Evolutionary conservation across 257 asterid genomes (phyloP).

Genomic region (Plectranthus barbatus): DNA sequence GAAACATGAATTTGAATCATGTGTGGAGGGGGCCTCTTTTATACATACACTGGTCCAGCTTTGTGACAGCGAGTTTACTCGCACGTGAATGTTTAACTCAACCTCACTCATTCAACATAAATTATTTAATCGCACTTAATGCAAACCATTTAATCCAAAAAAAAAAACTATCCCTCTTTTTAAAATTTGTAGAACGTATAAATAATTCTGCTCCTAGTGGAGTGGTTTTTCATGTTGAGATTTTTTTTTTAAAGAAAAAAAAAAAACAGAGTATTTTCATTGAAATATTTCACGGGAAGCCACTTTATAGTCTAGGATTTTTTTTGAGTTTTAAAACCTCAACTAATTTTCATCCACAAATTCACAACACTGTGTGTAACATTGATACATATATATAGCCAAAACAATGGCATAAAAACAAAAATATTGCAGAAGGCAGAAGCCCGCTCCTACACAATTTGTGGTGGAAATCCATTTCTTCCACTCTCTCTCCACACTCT

Average conservation of each 20-base stretch:
- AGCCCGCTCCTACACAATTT: conserved; percentile 1
- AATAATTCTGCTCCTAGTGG: no score
- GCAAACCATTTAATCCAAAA: no score
- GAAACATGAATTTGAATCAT: neutral
- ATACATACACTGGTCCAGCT: neutral
- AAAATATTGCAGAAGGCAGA: conserved; percentile 1
- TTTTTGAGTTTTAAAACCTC: neutral
- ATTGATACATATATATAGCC: neutral
- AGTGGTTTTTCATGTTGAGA: no score
- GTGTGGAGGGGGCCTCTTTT: no score
- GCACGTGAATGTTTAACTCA: no score
- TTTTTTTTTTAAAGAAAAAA: no score
- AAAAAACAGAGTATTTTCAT: no score
- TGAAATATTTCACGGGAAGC: neutral
- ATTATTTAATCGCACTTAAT: no score
- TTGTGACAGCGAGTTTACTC: neutral
- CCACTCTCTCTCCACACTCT: conserved; percentile 15
- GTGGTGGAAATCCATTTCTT: conserved; percentile 8
- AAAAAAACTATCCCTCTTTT: no score
- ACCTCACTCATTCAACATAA: no score
- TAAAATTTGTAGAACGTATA: no score
- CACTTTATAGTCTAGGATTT: neutral
- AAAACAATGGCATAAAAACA: neutral
- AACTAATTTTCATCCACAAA: neutral
- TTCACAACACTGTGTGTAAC: neutral